A percentile compares a stretch with the other conserved stretches of the same genome.
These are phyloP conservation scores for Sistotremastrum suecicum DNA, from an alignment of 768 basidiomycete genomes.

Conservation along the genomic window DNA sequence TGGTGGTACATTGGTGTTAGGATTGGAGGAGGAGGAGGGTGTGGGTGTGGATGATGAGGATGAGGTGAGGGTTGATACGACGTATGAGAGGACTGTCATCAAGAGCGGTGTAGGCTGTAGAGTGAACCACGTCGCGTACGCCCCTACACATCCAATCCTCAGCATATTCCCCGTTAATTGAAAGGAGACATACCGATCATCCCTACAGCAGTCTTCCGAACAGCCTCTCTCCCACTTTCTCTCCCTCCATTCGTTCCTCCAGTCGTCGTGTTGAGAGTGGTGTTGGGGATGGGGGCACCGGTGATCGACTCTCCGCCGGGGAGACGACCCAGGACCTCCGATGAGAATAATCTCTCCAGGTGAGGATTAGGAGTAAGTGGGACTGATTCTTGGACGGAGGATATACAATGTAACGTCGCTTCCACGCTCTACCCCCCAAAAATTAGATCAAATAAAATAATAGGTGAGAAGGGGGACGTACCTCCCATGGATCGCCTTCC, in stretches of 20 bases:
- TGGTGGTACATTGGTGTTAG: too few relatives aligned
- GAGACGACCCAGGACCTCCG: constrained; percentile 52
- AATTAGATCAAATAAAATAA: neutral
- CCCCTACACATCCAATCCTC: constrained; percentile 25
- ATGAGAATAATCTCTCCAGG: constrained; percentile 54
- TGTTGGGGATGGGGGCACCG: too few relatives aligned
- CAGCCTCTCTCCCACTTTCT: constrained; percentile 39
- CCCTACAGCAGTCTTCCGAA: constrained; percentile 60
- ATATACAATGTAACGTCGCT: constrained; percentile 73
- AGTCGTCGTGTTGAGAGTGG: too few relatives aligned
- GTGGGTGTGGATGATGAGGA: constrained; percentile 30
- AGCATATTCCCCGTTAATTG: neutral
- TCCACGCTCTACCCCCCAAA: constrained; percentile 53
- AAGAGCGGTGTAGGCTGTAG: constrained; percentile 34
- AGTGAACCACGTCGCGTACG: constrained; percentile 73
- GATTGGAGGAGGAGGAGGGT: too few relatives aligned
- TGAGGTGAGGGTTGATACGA: constrained; percentile 58
- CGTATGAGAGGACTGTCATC: constrained; percentile 51
- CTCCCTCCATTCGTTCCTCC: too few relatives aligned
- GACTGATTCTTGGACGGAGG: constrained; percentile 79
- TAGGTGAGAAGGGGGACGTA: constrained; percentile 16
- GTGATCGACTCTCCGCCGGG: constrained; percentile 21
- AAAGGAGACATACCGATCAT: constrained; percentile 45
- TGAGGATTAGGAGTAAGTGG: constrained; percentile 40
- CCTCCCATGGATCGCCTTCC: constrained; percentile 60